Evolutionary conservation across 441 rosid species (phyloP).

Genomic region (Capsella rubella): DNA sequence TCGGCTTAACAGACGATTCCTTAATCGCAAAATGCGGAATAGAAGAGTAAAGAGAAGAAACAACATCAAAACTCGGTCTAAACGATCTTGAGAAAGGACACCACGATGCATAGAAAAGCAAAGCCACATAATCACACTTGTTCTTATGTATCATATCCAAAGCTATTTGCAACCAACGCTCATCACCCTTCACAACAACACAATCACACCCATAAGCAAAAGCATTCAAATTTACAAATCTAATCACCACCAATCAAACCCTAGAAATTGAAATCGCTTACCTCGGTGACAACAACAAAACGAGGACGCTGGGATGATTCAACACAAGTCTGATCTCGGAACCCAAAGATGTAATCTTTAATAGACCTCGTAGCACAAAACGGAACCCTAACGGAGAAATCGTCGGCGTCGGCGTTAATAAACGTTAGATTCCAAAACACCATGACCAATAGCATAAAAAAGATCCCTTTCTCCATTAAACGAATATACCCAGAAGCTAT

Average conservation of each 20-base stretch:
- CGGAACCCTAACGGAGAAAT: slow-evolving; percentile 45
- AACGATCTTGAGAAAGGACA: slow-evolving; percentile 90
- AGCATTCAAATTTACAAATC: not conserved
- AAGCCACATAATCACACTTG: slow-evolving; percentile 66
- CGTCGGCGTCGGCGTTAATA: not conserved
- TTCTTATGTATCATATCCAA: slow-evolving; percentile 68
- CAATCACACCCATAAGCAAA: not conserved
- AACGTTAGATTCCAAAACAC: slow-evolving; percentile 47
- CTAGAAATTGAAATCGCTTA: slow-evolving; percentile 34
- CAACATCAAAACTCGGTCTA: slow-evolving; percentile 67
- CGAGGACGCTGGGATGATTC: slow-evolving; percentile 40
- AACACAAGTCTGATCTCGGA: slow-evolving; percentile 53
- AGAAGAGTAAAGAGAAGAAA: slow-evolving; percentile 73
- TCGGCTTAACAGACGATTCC: slow-evolving; percentile 85
- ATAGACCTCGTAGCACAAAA: slow-evolving; percentile 54
- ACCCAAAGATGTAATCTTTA: slow-evolving; percentile 59
- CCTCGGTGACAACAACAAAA: slow-evolving; percentile 70
- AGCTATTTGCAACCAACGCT: slow-evolving; percentile 68
- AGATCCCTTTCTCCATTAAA: slow-evolving; percentile 58
- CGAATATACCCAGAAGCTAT: slow-evolving; percentile 40
- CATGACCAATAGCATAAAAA: slow-evolving; percentile 45
- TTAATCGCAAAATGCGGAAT: slow-evolving; percentile 78
- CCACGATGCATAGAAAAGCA: slow-evolving; percentile 95
- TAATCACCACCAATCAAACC: too few relatives aligned
- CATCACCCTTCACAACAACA: slow-evolving; percentile 78